Conservation (phyloP, 148 eudicot species). For the Rhododendron simsii region DNA sequence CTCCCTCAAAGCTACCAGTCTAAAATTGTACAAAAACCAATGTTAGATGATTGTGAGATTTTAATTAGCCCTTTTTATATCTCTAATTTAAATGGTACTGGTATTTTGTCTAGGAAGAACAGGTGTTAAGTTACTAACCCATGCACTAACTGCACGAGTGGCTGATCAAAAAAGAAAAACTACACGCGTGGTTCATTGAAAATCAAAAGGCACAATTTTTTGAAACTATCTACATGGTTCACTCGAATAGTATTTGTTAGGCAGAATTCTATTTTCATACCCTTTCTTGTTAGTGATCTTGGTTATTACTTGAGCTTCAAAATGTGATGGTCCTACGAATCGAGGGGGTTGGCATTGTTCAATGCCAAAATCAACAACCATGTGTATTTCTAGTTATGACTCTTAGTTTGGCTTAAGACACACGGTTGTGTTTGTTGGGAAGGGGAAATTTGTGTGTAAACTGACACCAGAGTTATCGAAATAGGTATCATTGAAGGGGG, state of each 20-base stretch:
- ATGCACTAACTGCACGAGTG: too few species aligned
- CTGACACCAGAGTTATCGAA: neutral
- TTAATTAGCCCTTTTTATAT: neutral
- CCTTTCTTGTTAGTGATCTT: neutral
- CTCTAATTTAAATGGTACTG: neutral
- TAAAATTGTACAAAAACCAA: neutral
- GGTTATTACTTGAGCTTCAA: neutral
- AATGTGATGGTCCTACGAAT: neutral
- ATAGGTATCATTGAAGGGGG: neutral
- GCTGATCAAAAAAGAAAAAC: too few species aligned
- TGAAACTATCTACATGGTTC: too few species aligned
- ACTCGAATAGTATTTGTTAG: neutral
- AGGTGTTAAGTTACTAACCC: neutral
- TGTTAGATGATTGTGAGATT: neutral
- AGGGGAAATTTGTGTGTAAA: neutral
- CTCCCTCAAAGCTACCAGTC: neutral
- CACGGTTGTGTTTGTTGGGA: neutral
- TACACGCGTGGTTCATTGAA: too few species aligned
- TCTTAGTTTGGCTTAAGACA: neutral
- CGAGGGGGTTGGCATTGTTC: neutral
- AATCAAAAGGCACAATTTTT: too few species aligned
- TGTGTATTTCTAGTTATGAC: neutral
- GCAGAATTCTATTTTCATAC: neutral
- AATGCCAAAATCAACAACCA: neutral
- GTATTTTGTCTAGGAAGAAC: neutral